Conservation (phyloP, 257 asterid species). For the Solanum piurae region DNA sequence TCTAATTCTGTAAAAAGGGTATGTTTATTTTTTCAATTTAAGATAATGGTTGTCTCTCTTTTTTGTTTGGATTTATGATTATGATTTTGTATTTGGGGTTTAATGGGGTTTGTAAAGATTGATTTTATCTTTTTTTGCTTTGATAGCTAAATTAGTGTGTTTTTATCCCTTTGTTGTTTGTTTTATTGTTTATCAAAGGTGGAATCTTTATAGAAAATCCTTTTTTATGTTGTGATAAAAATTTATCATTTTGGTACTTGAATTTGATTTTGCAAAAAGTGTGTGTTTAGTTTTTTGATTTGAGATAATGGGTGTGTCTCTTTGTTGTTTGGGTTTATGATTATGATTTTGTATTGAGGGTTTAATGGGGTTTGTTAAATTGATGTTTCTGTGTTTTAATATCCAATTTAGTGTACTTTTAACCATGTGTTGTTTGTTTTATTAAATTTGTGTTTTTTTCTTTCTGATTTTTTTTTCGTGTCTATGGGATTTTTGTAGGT, state of each 20-base stretch:
- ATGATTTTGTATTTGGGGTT: conserved; percentile 7
- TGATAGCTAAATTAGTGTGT: conserved; percentile 20
- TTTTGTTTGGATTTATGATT: neutral
- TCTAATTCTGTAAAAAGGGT: neutral
- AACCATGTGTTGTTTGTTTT: too few species aligned
- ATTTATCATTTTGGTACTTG: neutral
- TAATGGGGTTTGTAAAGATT: conserved; percentile 29
- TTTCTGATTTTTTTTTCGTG: too few species aligned
- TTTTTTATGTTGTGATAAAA: neutral
- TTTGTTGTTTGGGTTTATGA: neutral
- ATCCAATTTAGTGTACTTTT: too few species aligned
- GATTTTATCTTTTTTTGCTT: conserved; percentile 25
- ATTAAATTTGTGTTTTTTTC: too few species aligned
- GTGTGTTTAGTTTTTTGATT: neutral
- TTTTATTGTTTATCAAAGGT: neutral
- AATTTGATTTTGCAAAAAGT: neutral
- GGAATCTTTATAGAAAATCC: neutral
- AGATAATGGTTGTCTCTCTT: neutral
- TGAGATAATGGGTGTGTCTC: neutral
- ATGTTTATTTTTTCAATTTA: neutral
- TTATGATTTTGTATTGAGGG: neutral
- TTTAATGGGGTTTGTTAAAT: conserved; percentile 20
- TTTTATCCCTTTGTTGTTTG: neutral
- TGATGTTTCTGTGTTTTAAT: too few species aligned
- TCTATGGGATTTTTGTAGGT: too few species aligned